Percentiles rank a stretch among this genome's conserved stretches.
Conservation (phyloP, 1,139 yeast species). For the Geotrichum klebahnii region DNA sequence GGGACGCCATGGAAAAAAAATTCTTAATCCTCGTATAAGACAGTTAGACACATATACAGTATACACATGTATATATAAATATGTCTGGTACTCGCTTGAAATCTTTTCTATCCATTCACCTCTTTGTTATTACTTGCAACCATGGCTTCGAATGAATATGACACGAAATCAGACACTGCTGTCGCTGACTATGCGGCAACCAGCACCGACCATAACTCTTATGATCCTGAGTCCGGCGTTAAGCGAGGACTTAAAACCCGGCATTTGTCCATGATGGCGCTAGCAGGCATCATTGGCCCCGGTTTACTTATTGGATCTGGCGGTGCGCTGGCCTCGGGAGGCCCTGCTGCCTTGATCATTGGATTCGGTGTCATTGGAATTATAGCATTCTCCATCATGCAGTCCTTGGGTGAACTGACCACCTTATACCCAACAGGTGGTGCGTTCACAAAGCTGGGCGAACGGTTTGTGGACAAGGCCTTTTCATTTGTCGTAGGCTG, state of each 20-base stretch:
- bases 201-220: no score
- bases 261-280: conserved; percentile 56
- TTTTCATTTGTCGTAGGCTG: conserved; percentile 62
- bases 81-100: no score
- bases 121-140: no score
- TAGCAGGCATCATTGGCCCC: conserved; percentile 66
- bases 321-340: conserved; percentile 55
- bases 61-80: no score
- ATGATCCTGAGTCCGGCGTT: conserved; percentile 42
- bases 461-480: conserved; percentile 55
- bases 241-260: conserved; percentile 50
- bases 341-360: conserved; percentile 59
- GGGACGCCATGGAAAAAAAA: no score
- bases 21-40: no score
- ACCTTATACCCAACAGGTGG: conserved; percentile 60
- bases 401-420: conserved; percentile 62
- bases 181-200: no score
- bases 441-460: conserved; percentile 57
- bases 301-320: conserved; percentile 67
- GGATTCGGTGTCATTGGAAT: conserved; percentile 58
- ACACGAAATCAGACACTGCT: no score
- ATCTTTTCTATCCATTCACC: no score
- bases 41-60: no score
- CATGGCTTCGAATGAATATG: no score
- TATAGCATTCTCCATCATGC: conserved; percentile 57